These are phyloP conservation scores for Lactarius indigo DNA, from an alignment of 768 basidiomycete species.

Conservation along the genomic window DNA sequence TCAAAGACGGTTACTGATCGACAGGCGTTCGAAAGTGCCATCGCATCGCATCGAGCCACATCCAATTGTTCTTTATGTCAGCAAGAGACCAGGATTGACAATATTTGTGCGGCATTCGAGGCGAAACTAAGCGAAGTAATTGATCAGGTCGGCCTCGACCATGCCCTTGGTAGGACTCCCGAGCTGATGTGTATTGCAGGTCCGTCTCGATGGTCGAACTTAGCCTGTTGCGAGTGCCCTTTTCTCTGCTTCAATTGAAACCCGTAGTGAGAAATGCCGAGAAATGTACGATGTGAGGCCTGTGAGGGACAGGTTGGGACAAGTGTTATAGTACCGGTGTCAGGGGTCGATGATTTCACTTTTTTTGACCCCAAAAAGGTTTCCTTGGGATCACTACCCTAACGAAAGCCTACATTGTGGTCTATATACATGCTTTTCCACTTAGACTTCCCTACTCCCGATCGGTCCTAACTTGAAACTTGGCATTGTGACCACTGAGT, in stretches of 20 bases:
- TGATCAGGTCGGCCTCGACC: background rate
- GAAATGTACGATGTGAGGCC: background rate
- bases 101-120: conserved; percentile 2
- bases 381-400: background rate
- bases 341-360: background rate
- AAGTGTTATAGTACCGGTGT: background rate
- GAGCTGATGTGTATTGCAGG: background rate
- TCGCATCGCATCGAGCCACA: background rate
- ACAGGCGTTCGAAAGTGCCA: background rate
- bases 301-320: background rate
- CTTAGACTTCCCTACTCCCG: too few relatives aligned
- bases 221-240: background rate
- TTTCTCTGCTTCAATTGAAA: background rate
- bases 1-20: conserved; percentile 8
- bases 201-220: background rate
- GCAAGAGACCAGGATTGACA: background rate
- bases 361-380: background rate
- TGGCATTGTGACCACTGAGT: too few relatives aligned
- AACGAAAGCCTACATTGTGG: too few relatives aligned
- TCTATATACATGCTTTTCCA: too few relatives aligned
- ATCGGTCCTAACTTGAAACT: too few relatives aligned
- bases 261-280: background rate
- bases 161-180: background rate
- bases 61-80: background rate
- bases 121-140: background rate